These are phyloP conservation scores for Ephemerocybe angulata DNA, from an alignment of 768 basidiomycete genomes.

Conservation along the genomic window DNA sequence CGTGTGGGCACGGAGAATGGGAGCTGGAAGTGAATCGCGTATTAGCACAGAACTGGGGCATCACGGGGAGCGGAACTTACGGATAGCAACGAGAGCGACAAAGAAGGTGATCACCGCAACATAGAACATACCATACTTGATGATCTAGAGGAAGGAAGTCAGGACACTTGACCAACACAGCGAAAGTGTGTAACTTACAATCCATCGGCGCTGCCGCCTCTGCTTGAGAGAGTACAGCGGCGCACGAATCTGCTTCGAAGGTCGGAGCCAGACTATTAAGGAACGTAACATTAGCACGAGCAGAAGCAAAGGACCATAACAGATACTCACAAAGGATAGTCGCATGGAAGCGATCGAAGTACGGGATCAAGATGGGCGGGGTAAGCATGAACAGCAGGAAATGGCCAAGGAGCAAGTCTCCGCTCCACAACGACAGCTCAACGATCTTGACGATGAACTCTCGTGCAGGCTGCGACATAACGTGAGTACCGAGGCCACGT, in stretches of 20 bases:
- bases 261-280: constrained; percentile 83
- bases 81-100: constrained; percentile 71
- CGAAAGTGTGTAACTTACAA: constrained; percentile 48
- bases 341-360: constrained; percentile 87
- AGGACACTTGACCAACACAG: constrained; percentile 2
- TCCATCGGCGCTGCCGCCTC: constrained; percentile 84
- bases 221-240: constrained; percentile 89
- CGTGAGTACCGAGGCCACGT: constrained; percentile 83
- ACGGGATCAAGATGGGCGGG: constrained; percentile 84
- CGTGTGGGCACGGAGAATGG: constrained; percentile 56
- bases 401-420: constrained; percentile 86
- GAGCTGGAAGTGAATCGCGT: constrained; percentile 38
- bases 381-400: constrained; percentile 88
- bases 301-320: background rate
- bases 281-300: constrained; percentile 16
- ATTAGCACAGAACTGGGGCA: constrained; percentile 11
- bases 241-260: constrained; percentile 90
- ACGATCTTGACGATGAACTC: constrained; percentile 98
- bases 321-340: constrained; percentile 79
- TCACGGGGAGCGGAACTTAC: constrained; percentile 41
- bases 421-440: constrained; percentile 92
- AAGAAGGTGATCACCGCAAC: constrained; percentile 64
- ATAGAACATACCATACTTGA: constrained; percentile 83
- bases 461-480: constrained; percentile 95
- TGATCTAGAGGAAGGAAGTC: constrained; percentile 46